Evolutionary conservation across 2,329 filamentous ascomycete species (phyloP), one percentile per base, ranked within the genome.

Genomic region (Colletotrichum lentis): DNA sequence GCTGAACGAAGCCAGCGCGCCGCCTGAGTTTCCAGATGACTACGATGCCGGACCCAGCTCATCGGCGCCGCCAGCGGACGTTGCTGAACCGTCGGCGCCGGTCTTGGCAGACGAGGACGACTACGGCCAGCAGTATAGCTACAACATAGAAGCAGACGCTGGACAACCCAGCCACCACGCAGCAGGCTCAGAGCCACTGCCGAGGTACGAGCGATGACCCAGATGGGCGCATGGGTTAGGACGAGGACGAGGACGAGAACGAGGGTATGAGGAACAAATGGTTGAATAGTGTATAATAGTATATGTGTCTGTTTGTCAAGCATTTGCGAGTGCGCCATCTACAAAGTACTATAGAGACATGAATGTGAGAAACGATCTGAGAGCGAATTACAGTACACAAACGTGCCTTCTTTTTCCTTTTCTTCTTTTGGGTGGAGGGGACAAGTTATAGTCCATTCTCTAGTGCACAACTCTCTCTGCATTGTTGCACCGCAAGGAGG

Each of bases 1-100:
- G n/a, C 80, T 91, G 68, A 80, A 83, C 59, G 85, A 91, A 73
- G 87, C 86, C 8, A 91, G 89, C 75, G 86, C 87, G 10, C 90
- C 90, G 5, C 85, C 84, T 3, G 82, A 85, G 12, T 85, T 88
- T 52, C 85, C 85, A 0, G 82, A 84, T 5, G 86, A 88, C 70
- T 82, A 81, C 67, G 81, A 83, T 22, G 73, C 76, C 37, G 76
- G 74, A 47, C 73, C 73, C 11, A 76, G 73, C 37, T 70, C 76
- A 3, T 76, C 76, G 5, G 74, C 77, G 44, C 75, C 75, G 55
- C 63, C 75, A 67, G 54, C 69, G 6, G 59, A 55, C 1, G 75
- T 71, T 43, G 60, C 72, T 49, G 81, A 81, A 72, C 85, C 87
- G 2, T 86, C 85, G 53, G 88, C 89, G 5, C 89, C 88, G 4